Base-by-base conservation (phyloP, 1,284 basidiomycete species). In the Pterulicium gracile region DNA sequence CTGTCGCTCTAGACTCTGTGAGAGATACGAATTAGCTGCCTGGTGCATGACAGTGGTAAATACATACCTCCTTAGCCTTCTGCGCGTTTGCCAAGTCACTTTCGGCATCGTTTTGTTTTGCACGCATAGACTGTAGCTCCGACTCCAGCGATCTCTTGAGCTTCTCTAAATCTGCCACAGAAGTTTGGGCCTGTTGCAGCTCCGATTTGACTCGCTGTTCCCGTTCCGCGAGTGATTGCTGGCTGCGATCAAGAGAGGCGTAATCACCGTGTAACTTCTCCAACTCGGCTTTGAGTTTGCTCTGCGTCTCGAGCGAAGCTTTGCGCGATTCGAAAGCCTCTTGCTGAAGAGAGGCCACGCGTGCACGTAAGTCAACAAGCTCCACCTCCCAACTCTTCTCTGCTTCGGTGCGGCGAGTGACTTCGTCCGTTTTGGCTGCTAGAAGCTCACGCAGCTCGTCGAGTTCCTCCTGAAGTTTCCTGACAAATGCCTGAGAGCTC, bases 331-430 rank as follows among this genome's bases (percentile, higher is more conserved):
- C 75, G 22, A 69, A 67, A 15, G 86, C 67, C 39, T 86, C 80
- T 15, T 72, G 63, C 43, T 83, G 79, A 32, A 87, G 61, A 40
- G 69, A 68, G 24, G 62, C 58, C 24, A 78, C 76, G 57, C 92
- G 82, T 7, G 63, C 62, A n/a, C 94, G 82, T 7, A 97, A 68
- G 21, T 79, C 72, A 1, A 66, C 62, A 15, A 96, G 75, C 61
- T 98, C 94, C 40, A 81, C 75, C 54, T 95, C 92, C 58, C 85
- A 88, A 64, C 87, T 88, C 61, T 84, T 85, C 62, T 92, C 89
- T 1, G 81, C 87, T 60, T 96, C 89, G 43, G 75, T 77, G 19
- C 88, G 79, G 48, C 85, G 83, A 24, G 78, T 83, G 57, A 93
- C 92, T 59, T 96, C 93, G 17, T 81, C 85, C 1, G 81, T 78